phyloP scores from a whole-genome alignment of 2,329 filamentous ascomycete species.

The Clarireedia paspali region DNA sequence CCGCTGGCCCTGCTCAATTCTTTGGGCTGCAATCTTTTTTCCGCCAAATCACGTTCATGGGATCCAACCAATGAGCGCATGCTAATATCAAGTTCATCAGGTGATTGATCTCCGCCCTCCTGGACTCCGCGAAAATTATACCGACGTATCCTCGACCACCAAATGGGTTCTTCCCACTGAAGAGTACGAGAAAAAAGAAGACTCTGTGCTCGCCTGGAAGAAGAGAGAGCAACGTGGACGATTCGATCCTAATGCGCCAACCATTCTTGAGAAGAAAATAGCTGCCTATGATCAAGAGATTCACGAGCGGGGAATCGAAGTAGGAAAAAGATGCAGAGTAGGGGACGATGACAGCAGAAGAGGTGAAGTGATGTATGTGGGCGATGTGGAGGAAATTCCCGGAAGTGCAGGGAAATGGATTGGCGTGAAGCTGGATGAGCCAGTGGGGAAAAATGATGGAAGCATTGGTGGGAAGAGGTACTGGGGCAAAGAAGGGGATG shows the following conservation, averaged over 20 bases:
- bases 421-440: constrained; percentile 69
- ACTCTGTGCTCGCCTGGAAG: constrained; percentile 94
- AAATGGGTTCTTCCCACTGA: constrained; percentile 85
- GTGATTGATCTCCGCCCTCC: constrained; percentile 74
- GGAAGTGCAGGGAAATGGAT: constrained; percentile 60
- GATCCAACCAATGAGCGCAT: background rate
- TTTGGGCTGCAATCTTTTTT: background rate
- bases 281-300: constrained; percentile 64
- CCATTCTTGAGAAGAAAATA: constrained; percentile 64
- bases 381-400: constrained; percentile 67
- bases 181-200: constrained; percentile 77
- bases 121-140: constrained; percentile 69
- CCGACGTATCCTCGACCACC: constrained; percentile 70
- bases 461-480: constrained; percentile 60
- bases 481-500: constrained; percentile 44
- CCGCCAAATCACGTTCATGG: background rate
- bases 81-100: constrained; percentile 37
- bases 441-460: constrained; percentile 77
- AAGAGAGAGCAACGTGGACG: constrained; percentile 90
- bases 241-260: constrained; percentile 80
- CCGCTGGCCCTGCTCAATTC: background rate
- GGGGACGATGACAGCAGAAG: constrained; percentile 61
- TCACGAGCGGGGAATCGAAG: constrained; percentile 55
- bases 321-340: constrained; percentile 57
- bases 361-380: constrained; percentile 63